These are phyloP conservation scores for Dryas octopetala DNA, from an alignment of 306 rosid species.

Conservation along the genomic window DNA sequence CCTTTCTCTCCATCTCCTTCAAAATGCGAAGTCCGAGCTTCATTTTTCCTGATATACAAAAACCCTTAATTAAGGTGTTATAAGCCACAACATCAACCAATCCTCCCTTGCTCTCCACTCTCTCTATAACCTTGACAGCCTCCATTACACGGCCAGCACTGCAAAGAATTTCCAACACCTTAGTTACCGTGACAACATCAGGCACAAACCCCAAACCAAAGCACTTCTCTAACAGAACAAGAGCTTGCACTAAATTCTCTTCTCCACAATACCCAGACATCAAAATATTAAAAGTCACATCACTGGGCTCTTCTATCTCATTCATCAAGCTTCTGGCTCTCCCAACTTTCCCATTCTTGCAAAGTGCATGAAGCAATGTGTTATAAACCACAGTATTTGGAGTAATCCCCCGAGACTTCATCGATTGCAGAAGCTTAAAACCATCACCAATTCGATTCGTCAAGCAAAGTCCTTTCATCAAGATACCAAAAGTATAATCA, in stretches of 20 bases:
- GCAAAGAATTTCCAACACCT: slow-evolving; percentile 62
- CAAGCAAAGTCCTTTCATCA: slow-evolving; percentile 75
- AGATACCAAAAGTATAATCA: slow-evolving; percentile 63
- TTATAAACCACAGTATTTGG: slow-evolving; percentile 69
- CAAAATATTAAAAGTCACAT: slow-evolving; percentile 61
- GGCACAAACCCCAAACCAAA: slow-evolving; percentile 58
- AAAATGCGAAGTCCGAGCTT: slow-evolving; percentile 60
- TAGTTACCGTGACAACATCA: slow-evolving; percentile 57
- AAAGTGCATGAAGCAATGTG: slow-evolving; percentile 72
- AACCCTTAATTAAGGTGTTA: slow-evolving; percentile 71
- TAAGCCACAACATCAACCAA: slow-evolving; percentile 61
- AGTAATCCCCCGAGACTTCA: slow-evolving; percentile 49
- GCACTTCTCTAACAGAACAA: slow-evolving; percentile 66
- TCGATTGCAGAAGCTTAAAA: slow-evolving; percentile 74
- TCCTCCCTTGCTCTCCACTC: slow-evolving; percentile 63
- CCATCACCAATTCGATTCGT: slow-evolving; percentile 68
- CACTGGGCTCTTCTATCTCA: slow-evolving; percentile 61
- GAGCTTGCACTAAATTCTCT: slow-evolving; percentile 67
- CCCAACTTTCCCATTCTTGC: slow-evolving; percentile 71
- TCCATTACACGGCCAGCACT: slow-evolving; percentile 53
- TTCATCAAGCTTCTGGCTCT: slow-evolving; percentile 82
- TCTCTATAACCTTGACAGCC: slow-evolving; percentile 62
- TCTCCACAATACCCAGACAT: slow-evolving; percentile 65
- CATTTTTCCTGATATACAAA: slow-evolving; percentile 52
- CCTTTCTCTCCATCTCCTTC: slow-evolving; percentile 75